Percentiles rank a stretch among this genome's conserved stretches.
Conservation (phyloP, 805 yeast species). For the Candida michaelii region DNA sequence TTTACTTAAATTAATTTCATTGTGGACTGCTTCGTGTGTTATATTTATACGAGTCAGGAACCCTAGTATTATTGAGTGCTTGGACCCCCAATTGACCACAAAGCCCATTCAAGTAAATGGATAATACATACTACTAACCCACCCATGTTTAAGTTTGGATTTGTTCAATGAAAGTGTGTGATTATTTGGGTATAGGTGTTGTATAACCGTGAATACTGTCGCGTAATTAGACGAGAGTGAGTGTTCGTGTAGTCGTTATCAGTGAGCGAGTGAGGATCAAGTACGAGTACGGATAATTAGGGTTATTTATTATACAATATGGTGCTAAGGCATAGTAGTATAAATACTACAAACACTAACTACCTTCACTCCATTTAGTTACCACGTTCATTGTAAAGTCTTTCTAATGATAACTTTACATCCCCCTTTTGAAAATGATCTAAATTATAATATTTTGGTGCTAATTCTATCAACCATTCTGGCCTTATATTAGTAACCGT, state of each 20-base stretch:
- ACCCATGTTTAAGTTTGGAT: slow-evolving; percentile 11
- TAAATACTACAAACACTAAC: too few relatives aligned
- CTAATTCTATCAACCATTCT: slow-evolving; percentile 85
- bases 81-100: too few relatives aligned
- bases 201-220: background rate
- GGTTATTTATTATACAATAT: too few relatives aligned
- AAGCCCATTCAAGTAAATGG: too few relatives aligned
- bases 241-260: background rate
- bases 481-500: slow-evolving; percentile 90
- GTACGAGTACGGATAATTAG: too few relatives aligned
- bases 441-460: slow-evolving; percentile 69
- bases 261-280: too few relatives aligned
- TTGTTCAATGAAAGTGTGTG: background rate
- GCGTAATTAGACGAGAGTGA: slow-evolving; percentile 3
- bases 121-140: slow-evolving; percentile 14
- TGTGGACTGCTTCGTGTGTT: too few relatives aligned
- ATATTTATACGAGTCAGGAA: background rate
- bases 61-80: too few relatives aligned
- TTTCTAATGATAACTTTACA: slow-evolving; percentile 65
- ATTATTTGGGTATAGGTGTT: slow-evolving; percentile 3
- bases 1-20: too few relatives aligned
- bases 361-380: too few relatives aligned
- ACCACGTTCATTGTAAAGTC: slow-evolving; percentile 19
- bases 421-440: slow-evolving; percentile 68
- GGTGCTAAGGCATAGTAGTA: too few relatives aligned